phyloP scores from a whole-genome alignment of 2,329 filamentous ascomycete genomes.

The Talaromyces islandicus region DNA sequence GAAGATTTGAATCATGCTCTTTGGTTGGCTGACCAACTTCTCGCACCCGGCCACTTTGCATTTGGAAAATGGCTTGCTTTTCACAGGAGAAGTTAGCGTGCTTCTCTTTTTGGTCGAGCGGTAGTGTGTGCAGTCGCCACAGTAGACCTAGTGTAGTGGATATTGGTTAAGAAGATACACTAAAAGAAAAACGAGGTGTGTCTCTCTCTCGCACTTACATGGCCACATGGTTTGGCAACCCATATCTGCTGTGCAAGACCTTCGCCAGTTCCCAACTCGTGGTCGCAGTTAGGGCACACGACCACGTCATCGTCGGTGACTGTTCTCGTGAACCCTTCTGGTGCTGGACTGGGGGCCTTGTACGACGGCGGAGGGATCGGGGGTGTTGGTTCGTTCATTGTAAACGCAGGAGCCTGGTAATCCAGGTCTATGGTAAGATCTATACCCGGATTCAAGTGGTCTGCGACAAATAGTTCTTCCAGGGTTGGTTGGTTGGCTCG shows the following conservation, averaged over 20 bases:
- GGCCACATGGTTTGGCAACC: slow-evolving; percentile 84
- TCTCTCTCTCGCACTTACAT: slow-evolving; percentile 51
- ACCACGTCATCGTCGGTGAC: slow-evolving; percentile 66
- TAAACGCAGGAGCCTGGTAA: slow-evolving; percentile 32
- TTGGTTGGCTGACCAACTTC: slow-evolving; percentile 32
- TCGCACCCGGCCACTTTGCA: slow-evolving; percentile 40
- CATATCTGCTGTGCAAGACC: slow-evolving; percentile 77
- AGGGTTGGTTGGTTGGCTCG: not conserved
- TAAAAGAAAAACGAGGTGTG: too few species aligned
- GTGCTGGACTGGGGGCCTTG: slow-evolving; percentile 58
- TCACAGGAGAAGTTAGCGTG: slow-evolving; percentile 16
- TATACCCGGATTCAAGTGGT: slow-evolving; percentile 1
- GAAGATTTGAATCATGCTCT: slow-evolving; percentile 43
- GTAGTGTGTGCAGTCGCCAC: slow-evolving; percentile 41
- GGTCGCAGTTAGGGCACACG: slow-evolving; percentile 79
- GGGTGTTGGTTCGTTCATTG: slow-evolving; percentile 19
- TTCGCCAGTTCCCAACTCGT: slow-evolving; percentile 72
- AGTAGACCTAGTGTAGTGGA: slow-evolving; percentile 38
- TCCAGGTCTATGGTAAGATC: slow-evolving; percentile 8
- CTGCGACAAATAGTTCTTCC: slow-evolving; percentile 5
- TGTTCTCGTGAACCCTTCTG: slow-evolving; percentile 73
- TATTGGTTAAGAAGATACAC: slow-evolving; percentile 24
- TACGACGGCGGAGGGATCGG: slow-evolving; percentile 34
- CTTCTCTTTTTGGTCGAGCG: slow-evolving; percentile 32
- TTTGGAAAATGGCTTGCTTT: slow-evolving; percentile 35